These are phyloP conservation scores for Arabidopsis suecica DNA, from an alignment of 345 rosid genomes.

Conservation along the genomic window DNA sequence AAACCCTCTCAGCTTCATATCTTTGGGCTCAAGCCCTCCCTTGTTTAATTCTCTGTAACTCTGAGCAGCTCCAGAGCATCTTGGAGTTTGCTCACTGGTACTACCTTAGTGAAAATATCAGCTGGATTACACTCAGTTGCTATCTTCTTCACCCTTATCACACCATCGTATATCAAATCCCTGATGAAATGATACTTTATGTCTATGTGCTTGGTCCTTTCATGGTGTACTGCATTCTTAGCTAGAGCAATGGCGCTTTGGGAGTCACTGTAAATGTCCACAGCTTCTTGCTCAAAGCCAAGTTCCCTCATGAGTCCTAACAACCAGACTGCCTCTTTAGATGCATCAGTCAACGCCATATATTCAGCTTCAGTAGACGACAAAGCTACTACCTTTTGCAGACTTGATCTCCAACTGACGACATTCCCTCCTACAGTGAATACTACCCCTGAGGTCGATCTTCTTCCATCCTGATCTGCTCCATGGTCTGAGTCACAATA, in stretches of 20 bases:
- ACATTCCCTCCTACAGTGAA: too few relatives aligned
- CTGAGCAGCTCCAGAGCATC: not conserved
- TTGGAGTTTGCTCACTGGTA: not conserved
- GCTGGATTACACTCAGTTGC: not conserved
- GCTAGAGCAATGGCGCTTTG: not conserved
- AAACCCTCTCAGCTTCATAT: not conserved
- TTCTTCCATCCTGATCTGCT: too few relatives aligned
- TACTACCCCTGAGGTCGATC: too few relatives aligned
- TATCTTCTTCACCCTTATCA: not conserved
- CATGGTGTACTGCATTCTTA: not conserved
- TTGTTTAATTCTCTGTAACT: not conserved
- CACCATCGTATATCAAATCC: not conserved
- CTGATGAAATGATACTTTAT: not conserved
- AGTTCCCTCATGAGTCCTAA: not conserved
- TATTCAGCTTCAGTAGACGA: too few relatives aligned
- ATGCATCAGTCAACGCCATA: too few relatives aligned
- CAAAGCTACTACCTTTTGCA: too few relatives aligned
- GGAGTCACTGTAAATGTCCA: not conserved
- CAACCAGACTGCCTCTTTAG: not conserved
- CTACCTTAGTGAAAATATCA: not conserved
- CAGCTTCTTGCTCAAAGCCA: not conserved
- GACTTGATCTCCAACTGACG: too few relatives aligned
- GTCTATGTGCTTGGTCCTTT: not conserved
- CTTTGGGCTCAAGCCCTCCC: not conserved
- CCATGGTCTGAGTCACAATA: not conserved